Conservation (phyloP, 2,329 filamentous ascomycete genomes). For the Corinectria fuckeliana region DNA sequence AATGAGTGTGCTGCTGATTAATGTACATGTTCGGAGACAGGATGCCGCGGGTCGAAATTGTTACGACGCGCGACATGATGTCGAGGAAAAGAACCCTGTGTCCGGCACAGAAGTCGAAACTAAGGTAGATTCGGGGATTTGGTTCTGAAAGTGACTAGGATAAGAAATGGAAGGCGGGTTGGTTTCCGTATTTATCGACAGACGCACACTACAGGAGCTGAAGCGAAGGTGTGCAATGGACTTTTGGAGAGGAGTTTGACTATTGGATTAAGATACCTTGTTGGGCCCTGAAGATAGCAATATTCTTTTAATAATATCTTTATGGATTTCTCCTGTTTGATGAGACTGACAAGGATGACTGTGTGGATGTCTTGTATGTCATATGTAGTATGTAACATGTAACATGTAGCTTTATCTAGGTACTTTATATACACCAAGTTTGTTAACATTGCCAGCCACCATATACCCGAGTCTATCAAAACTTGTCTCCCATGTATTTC, state of each 20-base stretch:
- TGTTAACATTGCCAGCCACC: not conserved
- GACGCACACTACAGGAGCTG: not conserved
- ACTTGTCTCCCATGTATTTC: too few relatives aligned
- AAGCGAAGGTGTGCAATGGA: not conserved
- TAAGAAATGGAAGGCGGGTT: too few relatives aligned
- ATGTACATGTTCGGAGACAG: not conserved
- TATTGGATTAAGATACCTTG: not conserved
- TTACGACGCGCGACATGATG: not conserved
- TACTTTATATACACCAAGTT: not conserved
- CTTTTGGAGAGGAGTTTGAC: too few relatives aligned
- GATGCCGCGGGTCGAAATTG: not conserved
- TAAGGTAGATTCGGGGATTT: not conserved
- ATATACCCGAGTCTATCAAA: too few relatives aligned
- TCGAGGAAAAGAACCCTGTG: too few relatives aligned
- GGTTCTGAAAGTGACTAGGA: too few relatives aligned
- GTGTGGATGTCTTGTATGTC: too few relatives aligned
- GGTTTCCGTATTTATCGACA: not conserved
- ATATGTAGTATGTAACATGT: too few relatives aligned
- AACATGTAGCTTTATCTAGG: too few relatives aligned
- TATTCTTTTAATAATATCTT: not conserved
- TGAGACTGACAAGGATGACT: not conserved
- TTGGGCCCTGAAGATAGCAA: not conserved
- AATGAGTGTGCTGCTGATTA: constrained; percentile 22
- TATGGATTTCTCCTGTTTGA: not conserved
- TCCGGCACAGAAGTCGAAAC: not conserved